These are phyloP conservation scores for Ustilago vetiveriae DNA, from an alignment of 1,284 basidiomycete species.

Conservation along the genomic window DNA sequence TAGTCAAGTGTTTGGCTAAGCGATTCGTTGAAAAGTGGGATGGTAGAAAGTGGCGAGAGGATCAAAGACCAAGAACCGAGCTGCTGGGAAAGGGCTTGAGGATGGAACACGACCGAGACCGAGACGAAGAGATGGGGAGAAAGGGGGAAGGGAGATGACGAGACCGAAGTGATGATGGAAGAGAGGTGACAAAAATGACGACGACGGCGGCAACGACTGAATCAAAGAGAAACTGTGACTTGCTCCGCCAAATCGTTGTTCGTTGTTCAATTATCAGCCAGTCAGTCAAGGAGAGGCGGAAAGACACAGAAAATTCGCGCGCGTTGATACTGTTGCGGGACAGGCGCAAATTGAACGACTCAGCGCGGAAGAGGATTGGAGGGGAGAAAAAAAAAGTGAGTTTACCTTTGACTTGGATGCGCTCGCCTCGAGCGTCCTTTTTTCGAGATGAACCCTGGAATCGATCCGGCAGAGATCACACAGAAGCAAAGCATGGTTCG, in stretches of 20 bases:
- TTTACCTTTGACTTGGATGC: slow-evolving; percentile 1
- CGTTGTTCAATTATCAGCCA: too few relatives aligned
- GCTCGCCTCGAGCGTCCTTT: too few relatives aligned
- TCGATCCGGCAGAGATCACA: background rate
- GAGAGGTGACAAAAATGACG: slow-evolving; percentile 7
- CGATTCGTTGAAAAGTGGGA: slow-evolving; percentile 2
- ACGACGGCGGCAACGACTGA: background rate
- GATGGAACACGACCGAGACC: background rate
- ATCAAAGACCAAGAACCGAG: slow-evolving; percentile 1
- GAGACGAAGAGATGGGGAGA: slow-evolving; percentile 2
- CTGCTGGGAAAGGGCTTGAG: too few relatives aligned
- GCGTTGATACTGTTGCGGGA: too few relatives aligned
- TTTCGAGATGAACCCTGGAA: slow-evolving; percentile 1
- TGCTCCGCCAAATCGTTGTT: too few relatives aligned
- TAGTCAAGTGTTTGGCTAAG: background rate
- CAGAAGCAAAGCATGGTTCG: too few relatives aligned
- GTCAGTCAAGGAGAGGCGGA: too few relatives aligned
- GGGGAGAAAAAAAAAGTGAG: too few relatives aligned
- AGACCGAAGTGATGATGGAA: slow-evolving; percentile 24
- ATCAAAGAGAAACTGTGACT: background rate
- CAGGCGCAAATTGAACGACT: too few relatives aligned
- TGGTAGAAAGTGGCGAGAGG: background rate
- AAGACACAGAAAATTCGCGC: too few relatives aligned
- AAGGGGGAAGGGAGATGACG: slow-evolving; percentile 1
- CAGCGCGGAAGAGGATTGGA: too few relatives aligned